Conservation (phyloP, 2,329 filamentous ascomycete species). For the Aspergillus hiratsukae region DNA sequence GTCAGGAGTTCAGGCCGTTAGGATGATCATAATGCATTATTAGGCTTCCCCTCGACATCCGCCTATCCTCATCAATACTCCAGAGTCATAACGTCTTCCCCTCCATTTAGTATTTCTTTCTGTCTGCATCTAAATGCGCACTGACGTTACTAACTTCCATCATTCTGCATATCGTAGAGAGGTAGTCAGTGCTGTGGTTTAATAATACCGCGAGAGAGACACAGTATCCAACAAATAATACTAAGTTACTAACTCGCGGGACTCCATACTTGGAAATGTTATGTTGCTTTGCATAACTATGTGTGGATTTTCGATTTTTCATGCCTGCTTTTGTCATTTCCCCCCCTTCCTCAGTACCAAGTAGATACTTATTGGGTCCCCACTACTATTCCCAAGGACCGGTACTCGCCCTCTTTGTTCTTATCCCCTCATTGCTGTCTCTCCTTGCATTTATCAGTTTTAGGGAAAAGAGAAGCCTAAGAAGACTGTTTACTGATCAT, state of each 20-base stretch:
- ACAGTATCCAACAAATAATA: not conserved
- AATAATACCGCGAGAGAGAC: not conserved
- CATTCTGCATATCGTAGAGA: not conserved
- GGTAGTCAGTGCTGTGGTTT: not conserved
- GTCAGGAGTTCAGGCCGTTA: not conserved
- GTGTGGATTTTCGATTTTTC: not conserved
- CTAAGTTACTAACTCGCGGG: not conserved
- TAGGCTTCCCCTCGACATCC: not conserved
- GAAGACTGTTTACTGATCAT: not conserved
- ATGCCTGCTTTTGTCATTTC: not conserved
- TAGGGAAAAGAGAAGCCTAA: not conserved
- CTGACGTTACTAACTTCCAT: not conserved
- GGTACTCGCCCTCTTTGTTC: constrained; percentile 1
- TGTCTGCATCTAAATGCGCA: not conserved
- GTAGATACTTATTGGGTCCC: not conserved
- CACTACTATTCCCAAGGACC: not conserved
- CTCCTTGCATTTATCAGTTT: not conserved
- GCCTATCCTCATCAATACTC: not conserved
- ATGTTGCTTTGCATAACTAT: not conserved
- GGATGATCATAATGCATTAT: not conserved
- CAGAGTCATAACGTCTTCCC: not conserved
- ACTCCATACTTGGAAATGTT: not conserved
- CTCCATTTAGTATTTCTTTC: not conserved
- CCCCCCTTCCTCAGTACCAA: not conserved
- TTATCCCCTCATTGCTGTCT: constrained; percentile 7